Conservation (phyloP, 306 rosid genomes). For the Inga oerstediana region DNA sequence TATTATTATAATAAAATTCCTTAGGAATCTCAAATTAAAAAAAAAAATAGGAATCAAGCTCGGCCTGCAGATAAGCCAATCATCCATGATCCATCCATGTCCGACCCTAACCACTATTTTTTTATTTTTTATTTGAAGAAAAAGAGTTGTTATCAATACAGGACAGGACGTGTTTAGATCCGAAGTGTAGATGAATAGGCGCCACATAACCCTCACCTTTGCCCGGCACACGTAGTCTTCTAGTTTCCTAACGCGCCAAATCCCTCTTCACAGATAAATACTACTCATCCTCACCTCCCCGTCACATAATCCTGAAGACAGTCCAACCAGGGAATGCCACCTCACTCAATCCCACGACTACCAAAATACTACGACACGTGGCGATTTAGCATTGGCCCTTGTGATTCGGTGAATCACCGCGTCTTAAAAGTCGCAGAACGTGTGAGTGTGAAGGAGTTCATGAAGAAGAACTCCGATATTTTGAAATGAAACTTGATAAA, state of each 20-base stretch:
- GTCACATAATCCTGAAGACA: neutral
- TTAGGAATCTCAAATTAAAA: neutral
- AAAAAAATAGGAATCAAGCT: neutral
- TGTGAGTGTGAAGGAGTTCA: neutral
- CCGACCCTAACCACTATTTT: neutral
- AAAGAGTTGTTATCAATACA: neutral
- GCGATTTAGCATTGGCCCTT: neutral
- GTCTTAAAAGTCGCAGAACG: too few species aligned
- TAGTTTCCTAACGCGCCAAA: neutral
- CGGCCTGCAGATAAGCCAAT: neutral
- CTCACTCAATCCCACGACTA: neutral
- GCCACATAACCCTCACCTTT: slow-evolving; percentile 34
- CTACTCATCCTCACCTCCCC: neutral
- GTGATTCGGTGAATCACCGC: neutral
- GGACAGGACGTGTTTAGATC: slow-evolving; percentile 25
- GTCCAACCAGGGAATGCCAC: neutral
- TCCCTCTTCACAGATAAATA: neutral
- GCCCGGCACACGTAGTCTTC: slow-evolving; percentile 24
- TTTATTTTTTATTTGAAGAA: neutral
- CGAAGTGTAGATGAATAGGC: slow-evolving; percentile 22
- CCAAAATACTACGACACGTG: neutral
- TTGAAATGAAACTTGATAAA: neutral
- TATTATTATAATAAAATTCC: too few species aligned
- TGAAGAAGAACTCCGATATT: neutral
- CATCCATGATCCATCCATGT: neutral